Evolutionary conservation across 495 filamentous ascomycete species (phyloP), one percentile per base, ranked within the genome.

Genomic region (Hypoxylon trugodes): DNA sequence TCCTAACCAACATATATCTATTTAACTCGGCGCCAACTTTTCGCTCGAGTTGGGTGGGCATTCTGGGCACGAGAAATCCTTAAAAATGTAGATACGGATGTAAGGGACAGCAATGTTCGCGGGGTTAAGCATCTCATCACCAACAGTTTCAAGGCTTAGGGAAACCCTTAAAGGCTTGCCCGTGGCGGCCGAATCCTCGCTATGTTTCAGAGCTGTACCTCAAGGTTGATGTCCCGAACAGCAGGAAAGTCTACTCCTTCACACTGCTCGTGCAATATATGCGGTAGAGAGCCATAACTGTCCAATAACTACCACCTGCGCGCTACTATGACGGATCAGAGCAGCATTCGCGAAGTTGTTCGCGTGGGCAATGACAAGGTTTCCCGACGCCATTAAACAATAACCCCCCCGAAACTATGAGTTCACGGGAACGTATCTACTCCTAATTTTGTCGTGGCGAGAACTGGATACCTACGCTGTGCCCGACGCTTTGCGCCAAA

Each of bases 281-380:
- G 28, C 33, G n/a, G 45, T 48, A 10, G n/a, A 21, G 25, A 48
- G 21, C 10, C 30, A 25, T 3, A 48, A 15, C 45, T 48, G 19
- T 8, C 45, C 10, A 48, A 25, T 3, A 48, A 15, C 45, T 48
- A 32, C 8, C 45, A 48, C 25, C 25, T 48, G 12, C 25, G 28
- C 19, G 25, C 26, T 48, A 13, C 45, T 48, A 6, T 13, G 19
- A 10, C 43, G 43, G 21, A 59, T 59, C 32, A 59, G 55, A 18
- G 42, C 55, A 12, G 55, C 55, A 4, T 13, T 59, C 0, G 18
- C 41, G 4, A 24, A 59, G 43, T 18, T 48, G 12, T 41, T 59
- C 21, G 32, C 41, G 3, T 43, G 32, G 12, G 33, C 43, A 15
- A 30, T 33, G 5, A 24, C 25, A 2, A 24, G 53, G 4, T 21